Conservation (phyloP, 2,329 filamentous ascomycete genomes). For the Trichoderma sp. region DNA sequence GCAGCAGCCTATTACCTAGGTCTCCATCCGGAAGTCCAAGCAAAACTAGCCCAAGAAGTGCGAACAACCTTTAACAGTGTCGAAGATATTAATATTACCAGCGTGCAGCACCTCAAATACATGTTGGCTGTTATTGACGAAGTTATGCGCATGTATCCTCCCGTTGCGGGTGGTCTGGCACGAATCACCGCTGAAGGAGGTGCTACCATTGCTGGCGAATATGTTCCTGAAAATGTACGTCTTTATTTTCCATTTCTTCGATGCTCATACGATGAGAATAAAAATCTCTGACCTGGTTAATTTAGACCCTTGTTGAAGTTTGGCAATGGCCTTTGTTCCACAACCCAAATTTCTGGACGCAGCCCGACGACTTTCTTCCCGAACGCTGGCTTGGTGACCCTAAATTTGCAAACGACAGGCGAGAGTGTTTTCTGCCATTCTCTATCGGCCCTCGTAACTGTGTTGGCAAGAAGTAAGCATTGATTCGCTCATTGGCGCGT, state of each 20-base stretch:
- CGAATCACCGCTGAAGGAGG: constrained; percentile 29
- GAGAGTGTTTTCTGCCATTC: constrained; percentile 31
- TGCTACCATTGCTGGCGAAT: constrained; percentile 30
- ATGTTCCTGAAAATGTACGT: constrained; percentile 34
- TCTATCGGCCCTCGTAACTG: constrained; percentile 31
- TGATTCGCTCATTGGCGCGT: not conserved
- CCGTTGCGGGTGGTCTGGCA: constrained; percentile 39
- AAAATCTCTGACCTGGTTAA: not conserved
- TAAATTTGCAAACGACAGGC: constrained; percentile 25
- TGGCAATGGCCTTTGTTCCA: constrained; percentile 35
- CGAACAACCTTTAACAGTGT: constrained; percentile 16
- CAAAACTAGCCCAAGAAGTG: constrained; percentile 36
- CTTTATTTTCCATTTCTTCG: not conserved
- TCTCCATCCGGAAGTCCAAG: constrained; percentile 29
- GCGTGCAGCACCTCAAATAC: constrained; percentile 32
- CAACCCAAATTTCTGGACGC: constrained; percentile 31
- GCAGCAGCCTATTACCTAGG: constrained; percentile 30
- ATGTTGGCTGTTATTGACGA: constrained; percentile 51
- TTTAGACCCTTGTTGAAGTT: constrained; percentile 35
- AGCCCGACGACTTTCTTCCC: constrained; percentile 36
- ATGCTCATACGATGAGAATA: not conserved
- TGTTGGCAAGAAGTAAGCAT: constrained; percentile 32
- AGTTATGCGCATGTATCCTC: constrained; percentile 45
- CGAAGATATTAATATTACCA: constrained; percentile 20
- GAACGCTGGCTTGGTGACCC: constrained; percentile 35